A percentile compares a stretch with the other conserved stretches of the same genome.
These are phyloP conservation scores for Solanum chilense DNA, from an alignment of 257 asterid genomes.

Conservation along the genomic window DNA sequence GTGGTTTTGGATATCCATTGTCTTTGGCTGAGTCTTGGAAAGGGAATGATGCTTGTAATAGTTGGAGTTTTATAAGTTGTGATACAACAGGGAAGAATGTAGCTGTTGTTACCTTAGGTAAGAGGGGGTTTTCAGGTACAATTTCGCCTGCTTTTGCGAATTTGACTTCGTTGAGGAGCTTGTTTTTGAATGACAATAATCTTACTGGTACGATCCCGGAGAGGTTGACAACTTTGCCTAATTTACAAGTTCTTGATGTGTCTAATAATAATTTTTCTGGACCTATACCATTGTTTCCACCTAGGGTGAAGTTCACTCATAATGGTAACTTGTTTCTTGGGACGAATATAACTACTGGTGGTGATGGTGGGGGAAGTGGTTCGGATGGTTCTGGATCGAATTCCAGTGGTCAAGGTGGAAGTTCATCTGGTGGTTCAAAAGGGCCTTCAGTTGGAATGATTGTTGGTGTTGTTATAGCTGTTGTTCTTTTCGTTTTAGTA, in stretches of 20 bases:
- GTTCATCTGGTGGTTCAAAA: slow-evolving; percentile 21
- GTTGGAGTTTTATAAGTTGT: slow-evolving; percentile 56
- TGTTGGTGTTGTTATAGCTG: slow-evolving; percentile 71
- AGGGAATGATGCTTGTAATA: slow-evolving; percentile 60
- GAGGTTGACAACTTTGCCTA: slow-evolving; percentile 44
- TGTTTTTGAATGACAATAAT: slow-evolving; percentile 57
- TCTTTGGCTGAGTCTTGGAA: slow-evolving; percentile 67
- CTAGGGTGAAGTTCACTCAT: slow-evolving; percentile 27
- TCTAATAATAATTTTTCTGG: slow-evolving; percentile 73
- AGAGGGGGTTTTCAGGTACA: slow-evolving; percentile 45
- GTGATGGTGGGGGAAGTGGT: slow-evolving; percentile 45
- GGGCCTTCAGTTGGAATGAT: slow-evolving; percentile 44
- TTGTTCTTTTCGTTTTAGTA: slow-evolving; percentile 40
- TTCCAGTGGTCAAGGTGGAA: slow-evolving; percentile 13
- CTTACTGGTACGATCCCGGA: slow-evolving; percentile 63
- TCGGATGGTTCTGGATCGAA: slow-evolving; percentile 34
- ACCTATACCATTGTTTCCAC: slow-evolving; percentile 35
- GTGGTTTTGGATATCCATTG: slow-evolving; percentile 59
- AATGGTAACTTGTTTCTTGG: slow-evolving; percentile 55
- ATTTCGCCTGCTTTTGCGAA: slow-evolving; percentile 71
- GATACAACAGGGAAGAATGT: slow-evolving; percentile 54
- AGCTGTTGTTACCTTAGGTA: slow-evolving; percentile 41
- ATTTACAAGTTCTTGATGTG: slow-evolving; percentile 62
- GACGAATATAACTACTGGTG: slow-evolving; percentile 19
- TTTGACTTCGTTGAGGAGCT: slow-evolving; percentile 54